Evolutionary conservation across 345 rosid species (phyloP).

Genomic region (Gossypium sturtianum): DNA sequence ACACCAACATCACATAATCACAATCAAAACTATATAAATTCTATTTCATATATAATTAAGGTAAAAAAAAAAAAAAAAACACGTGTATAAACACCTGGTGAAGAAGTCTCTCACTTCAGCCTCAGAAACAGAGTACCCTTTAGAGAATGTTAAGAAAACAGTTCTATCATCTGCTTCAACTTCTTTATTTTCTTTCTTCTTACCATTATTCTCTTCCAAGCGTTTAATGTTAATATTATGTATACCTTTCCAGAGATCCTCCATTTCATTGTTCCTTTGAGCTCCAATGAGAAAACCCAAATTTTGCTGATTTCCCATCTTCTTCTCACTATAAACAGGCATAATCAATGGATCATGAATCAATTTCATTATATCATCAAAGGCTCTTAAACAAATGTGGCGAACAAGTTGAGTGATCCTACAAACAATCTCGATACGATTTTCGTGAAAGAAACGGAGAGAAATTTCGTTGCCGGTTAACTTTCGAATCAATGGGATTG

Average conservation of each 20-base stretch:
- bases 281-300: background rate
- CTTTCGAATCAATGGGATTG: background rate
- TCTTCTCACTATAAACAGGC: background rate
- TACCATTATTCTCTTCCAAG: background rate
- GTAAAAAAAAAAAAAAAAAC: too few species aligned
- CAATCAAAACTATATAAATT: too few species aligned
- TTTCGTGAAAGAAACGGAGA: background rate
- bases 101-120: background rate
- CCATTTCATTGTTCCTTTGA: background rate
- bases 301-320: background rate
- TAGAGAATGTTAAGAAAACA: constrained; percentile 13
- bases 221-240: background rate
- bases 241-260: background rate
- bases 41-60: too few species aligned
- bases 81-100: background rate
- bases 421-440: background rate
- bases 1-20: too few species aligned
- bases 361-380: background rate
- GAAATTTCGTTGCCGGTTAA: background rate
- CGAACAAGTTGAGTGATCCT: background rate
- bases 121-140: constrained; percentile 2
- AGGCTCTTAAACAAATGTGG: background rate
- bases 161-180: constrained; percentile 4
- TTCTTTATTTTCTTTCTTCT: background rate
- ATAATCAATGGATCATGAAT: background rate